Base-by-base conservation (phyloP, 164 flowering plant genomes). In the Stephania yunnanensis region DNA sequence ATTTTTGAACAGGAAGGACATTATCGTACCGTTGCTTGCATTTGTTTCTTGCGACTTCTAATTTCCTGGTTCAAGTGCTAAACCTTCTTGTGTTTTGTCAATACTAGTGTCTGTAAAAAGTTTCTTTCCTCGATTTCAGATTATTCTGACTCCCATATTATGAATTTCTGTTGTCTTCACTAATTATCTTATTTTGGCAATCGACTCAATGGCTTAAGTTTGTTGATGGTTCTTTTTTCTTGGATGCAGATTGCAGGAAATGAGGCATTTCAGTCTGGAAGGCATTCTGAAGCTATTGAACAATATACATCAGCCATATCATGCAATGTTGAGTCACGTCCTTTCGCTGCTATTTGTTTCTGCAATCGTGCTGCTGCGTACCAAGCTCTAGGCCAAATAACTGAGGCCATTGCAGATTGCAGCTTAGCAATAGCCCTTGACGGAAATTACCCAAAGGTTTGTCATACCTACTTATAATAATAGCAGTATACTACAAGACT, bases 321-420 rank as follows among this genome's bases (percentile, higher is more conserved):
- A 48, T 89, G 83, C 82, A 90, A 85, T 79, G 76, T 82, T 63
- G 89, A 91, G 63, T 92, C 97, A 68, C 94, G 89, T 6, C 94
- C 95, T 77, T 96, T 94, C 86, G 87, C 95, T 70, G 99, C 99
- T 46, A 84, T 94, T 46, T 96, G 97, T 79, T 88, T 94, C 74
- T 88, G 97, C 86, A 96, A 96, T 76, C 98, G 99, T 70, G 99
- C 97, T 83, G 99, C 99, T 78, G 97, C 98, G 10, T 78, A 88
- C 86, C 93, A 96, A 86, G 92, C 91, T 73, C 48, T 94, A 76
- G 91, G 90, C 76, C 95, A 92, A 74, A 81, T 91, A 69, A 81
- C 89, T 77, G 97, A 94, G 86, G 99, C 99, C 76, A 94, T 96
- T 84, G 89, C 97, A 17, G 99, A 96, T 84, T 96, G 98, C 82